phyloP scores from a whole-genome alignment of 345 rosid species.

The Syzygium grande region DNA sequence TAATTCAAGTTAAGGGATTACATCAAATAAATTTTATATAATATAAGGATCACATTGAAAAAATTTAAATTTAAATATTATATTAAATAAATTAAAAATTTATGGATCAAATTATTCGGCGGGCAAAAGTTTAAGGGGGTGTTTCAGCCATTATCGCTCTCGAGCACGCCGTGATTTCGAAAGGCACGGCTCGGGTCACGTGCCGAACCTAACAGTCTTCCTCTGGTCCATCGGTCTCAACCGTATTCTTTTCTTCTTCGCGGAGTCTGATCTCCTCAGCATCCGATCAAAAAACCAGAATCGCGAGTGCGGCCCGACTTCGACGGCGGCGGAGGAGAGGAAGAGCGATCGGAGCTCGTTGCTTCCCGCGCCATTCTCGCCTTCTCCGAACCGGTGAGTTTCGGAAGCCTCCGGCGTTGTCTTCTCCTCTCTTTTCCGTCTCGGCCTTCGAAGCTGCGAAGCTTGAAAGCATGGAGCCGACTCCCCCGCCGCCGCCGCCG shows the following conservation, averaged over 20 bases:
- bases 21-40: too few species aligned
- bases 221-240: neutral
- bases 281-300: neutral
- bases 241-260: neutral
- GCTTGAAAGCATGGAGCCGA: neutral
- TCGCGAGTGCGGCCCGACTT: neutral
- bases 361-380: neutral
- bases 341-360: neutral
- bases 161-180: neutral
- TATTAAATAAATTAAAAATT: too few species aligned
- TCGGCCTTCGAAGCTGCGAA: neutral
- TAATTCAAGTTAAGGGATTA: too few species aligned
- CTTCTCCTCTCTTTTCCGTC: neutral
- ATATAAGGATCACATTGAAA: too few species aligned
- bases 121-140: too few species aligned
- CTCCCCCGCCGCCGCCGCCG: neutral
- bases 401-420: neutral
- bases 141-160: too few species aligned
- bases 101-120: too few species aligned
- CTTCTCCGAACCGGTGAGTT: neutral
- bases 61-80: too few species aligned
- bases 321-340: neutral
- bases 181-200: neutral
- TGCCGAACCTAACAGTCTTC: slow-evolving; percentile 4
- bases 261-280: neutral